phyloP scores from a whole-genome alignment of 2,329 filamentous ascomycete genomes.

The Colletotrichum sp. region DNA sequence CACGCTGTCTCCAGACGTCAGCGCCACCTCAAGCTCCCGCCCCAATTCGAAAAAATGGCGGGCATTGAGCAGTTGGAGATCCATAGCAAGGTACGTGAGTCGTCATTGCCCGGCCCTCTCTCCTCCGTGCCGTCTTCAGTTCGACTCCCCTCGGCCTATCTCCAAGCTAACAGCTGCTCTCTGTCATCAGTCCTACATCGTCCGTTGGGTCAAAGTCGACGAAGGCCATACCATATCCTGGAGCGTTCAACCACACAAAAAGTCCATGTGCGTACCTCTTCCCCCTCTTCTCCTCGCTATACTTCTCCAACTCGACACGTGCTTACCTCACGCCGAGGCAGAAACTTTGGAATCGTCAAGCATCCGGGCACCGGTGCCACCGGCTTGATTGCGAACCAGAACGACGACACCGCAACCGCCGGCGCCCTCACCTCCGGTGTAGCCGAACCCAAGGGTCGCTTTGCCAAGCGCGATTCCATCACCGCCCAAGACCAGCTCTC shows the following conservation, averaged over 20 bases:
- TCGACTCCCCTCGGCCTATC: not conserved
- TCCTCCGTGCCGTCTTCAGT: conserved; percentile 11
- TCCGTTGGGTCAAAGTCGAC: conserved; percentile 94
- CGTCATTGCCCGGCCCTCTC: not conserved
- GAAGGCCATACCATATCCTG: conserved; percentile 93
- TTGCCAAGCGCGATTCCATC: conserved; percentile 61
- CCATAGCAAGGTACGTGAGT: conserved; percentile 83
- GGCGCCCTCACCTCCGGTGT: conserved; percentile 51
- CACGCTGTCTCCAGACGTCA: not conserved
- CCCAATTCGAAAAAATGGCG: conserved; percentile 65
- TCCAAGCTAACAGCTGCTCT: conserved; percentile 11
- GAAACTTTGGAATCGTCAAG: conserved; percentile 97
- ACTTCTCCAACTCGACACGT: not conserved
- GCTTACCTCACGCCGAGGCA: conserved; percentile 32
- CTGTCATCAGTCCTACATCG: conserved; percentile 84
- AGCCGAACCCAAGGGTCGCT: conserved; percentile 52
- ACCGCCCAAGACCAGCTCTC: conserved; percentile 68
- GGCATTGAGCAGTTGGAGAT: conserved; percentile 97
- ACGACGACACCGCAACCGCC: conserved; percentile 48
- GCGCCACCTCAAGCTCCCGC: conserved; percentile 1
- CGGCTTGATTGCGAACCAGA: conserved; percentile 46
- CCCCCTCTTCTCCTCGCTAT: not conserved
- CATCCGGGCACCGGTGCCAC: conserved; percentile 79
- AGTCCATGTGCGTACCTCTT: conserved; percentile 72
- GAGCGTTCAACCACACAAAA: conserved; percentile 97